These are phyloP conservation scores for Salix purpurea DNA, from an alignment of 345 rosid species.

Conservation along the genomic window DNA sequence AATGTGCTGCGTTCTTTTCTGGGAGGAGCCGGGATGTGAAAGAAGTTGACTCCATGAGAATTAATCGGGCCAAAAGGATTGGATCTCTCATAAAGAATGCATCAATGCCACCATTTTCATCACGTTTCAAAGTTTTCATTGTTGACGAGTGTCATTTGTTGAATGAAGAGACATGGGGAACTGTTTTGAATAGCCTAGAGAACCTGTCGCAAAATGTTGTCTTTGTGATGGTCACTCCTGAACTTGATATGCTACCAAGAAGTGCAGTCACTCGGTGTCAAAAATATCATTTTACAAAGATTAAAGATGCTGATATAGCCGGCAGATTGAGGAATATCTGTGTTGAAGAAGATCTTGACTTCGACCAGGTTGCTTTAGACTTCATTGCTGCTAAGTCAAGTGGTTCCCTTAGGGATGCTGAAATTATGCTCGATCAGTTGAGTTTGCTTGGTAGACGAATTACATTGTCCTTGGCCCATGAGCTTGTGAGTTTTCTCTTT, in stretches of 20 bases:
- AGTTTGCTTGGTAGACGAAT: slow-evolving; percentile 84
- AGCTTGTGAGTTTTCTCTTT: slow-evolving; percentile 61
- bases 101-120: slow-evolving; percentile 56
- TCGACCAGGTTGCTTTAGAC: slow-evolving; percentile 69
- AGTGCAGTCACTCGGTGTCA: slow-evolving; percentile 73
- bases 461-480: slow-evolving; percentile 67
- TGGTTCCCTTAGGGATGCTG: slow-evolving; percentile 95
- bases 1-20: slow-evolving; percentile 60
- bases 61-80: slow-evolving; percentile 51
- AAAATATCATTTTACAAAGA: slow-evolving; percentile 70
- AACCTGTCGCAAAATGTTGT: slow-evolving; percentile 60
- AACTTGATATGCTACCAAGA: slow-evolving; percentile 74
- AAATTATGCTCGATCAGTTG: slow-evolving; percentile 92
- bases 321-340: slow-evolving; percentile 65
- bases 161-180: slow-evolving; percentile 71
- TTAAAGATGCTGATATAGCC: slow-evolving; percentile 60
- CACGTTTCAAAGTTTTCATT: slow-evolving; percentile 70
- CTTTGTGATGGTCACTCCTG: slow-evolving; percentile 77
- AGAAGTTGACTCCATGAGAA: slow-evolving; percentile 70
- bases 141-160: slow-evolving; percentile 87
- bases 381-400: slow-evolving; percentile 87
- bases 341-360: slow-evolving; percentile 60
- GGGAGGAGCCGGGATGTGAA: slow-evolving; percentile 65
- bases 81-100: slow-evolving; percentile 71
- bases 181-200: slow-evolving; percentile 59